These are phyloP conservation scores for Colletotrichum melonis DNA, from an alignment of 2,329 filamentous ascomycete species.

Conservation along the genomic window DNA sequence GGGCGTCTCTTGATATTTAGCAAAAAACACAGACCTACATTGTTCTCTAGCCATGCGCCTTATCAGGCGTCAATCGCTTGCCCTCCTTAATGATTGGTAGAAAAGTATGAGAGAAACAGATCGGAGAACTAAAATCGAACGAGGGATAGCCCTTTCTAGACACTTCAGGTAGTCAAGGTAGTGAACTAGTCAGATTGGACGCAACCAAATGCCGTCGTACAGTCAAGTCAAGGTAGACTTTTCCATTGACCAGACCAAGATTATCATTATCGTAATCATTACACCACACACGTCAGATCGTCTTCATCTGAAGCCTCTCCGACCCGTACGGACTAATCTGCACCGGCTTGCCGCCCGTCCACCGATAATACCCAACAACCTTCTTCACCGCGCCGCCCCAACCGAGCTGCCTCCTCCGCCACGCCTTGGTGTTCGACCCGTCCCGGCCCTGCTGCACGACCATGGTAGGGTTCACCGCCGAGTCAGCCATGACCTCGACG, in stretches of 20 bases:
- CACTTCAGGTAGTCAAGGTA: too few relatives aligned
- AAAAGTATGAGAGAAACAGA: too few relatives aligned
- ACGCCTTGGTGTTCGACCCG: conserved; percentile 47
- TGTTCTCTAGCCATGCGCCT: too few relatives aligned
- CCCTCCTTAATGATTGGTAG: too few relatives aligned
- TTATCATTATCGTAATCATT: neutral
- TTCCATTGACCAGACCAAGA: neutral
- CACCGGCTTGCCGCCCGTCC: conserved; percentile 29
- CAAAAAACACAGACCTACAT: too few relatives aligned
- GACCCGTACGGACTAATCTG: conserved; percentile 23
- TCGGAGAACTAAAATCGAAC: too few relatives aligned
- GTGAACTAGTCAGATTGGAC: too few relatives aligned
- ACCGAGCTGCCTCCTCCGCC: conserved; percentile 56
- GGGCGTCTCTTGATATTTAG: too few relatives aligned
- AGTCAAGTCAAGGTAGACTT: neutral
- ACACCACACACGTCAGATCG: neutral
- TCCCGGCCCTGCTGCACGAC: conserved; percentile 45
- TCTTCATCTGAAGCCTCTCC: conserved; percentile 31
- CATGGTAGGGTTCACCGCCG: conserved; percentile 38
- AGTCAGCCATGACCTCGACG: conserved; percentile 35
- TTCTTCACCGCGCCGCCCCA: conserved; percentile 59
- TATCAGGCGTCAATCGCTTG: too few relatives aligned
- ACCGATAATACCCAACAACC: conserved; percentile 49
- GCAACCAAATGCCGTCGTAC: neutral
- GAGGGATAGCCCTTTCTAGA: too few relatives aligned